Evolutionary conservation across 306 rosid species (phyloP).

Genomic region (Prunus davidiana): DNA sequence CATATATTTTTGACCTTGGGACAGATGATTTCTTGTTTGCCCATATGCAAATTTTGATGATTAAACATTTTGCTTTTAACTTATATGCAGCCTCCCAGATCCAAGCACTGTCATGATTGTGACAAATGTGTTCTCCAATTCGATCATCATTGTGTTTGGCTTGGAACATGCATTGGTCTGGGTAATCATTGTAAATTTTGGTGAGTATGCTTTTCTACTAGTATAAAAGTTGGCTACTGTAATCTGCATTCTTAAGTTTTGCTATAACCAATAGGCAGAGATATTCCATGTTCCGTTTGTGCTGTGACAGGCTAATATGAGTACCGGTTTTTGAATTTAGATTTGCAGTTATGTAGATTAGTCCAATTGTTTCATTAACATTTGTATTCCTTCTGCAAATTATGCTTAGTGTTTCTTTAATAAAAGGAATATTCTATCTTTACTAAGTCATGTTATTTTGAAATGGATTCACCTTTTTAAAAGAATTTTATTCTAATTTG

Average conservation of each 20-base stretch:
- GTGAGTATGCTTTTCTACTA: conserved; percentile 51
- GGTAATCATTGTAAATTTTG: conserved; percentile 92
- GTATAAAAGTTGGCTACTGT: conserved; percentile 1
- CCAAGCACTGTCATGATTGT: conserved; percentile 98
- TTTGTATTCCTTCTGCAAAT: background rate
- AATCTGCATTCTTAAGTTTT: background rate
- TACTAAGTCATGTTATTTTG: too few species aligned
- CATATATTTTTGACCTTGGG: background rate
- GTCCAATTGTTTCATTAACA: background rate
- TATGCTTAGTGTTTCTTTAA: background rate
- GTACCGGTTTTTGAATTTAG: conserved; percentile 2
- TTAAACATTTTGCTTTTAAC: conserved; percentile 20
- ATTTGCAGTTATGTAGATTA: background rate
- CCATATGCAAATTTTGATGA: conserved; percentile 13
- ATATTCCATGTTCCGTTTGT: conserved; percentile 19
- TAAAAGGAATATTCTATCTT: background rate
- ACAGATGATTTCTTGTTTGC: conserved; percentile 1
- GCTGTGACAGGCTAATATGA: conserved; percentile 3
- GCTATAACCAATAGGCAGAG: conserved; percentile 12
- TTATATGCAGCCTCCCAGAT: conserved; percentile 85
- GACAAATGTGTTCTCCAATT: conserved; percentile 92
- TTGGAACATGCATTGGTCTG: conserved; percentile 96
- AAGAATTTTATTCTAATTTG: background rate
- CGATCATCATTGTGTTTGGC: conserved; percentile 99
- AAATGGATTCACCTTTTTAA: background rate